A percentile compares a stretch with the other conserved stretches of the same genome.
Conservation (phyloP, 257 asterid genomes). For the Asclepias syriaca region DNA sequence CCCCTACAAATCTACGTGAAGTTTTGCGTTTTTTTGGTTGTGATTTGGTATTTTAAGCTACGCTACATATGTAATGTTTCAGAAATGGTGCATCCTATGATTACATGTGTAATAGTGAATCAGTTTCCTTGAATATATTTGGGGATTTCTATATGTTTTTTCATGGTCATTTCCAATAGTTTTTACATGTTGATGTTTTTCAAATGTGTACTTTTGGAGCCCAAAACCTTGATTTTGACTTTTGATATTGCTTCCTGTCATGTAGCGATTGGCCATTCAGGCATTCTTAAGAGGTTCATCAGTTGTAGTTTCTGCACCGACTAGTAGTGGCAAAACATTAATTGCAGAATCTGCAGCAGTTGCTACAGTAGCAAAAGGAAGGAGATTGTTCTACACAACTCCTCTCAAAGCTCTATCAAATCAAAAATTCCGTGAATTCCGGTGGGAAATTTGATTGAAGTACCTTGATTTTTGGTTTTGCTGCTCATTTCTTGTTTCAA, state of each 20-base stretch:
- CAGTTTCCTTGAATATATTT: neutral
- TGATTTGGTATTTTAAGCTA: neutral
- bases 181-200: neutral
- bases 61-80: neutral
- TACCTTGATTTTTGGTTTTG: neutral
- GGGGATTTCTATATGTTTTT: neutral
- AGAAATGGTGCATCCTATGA: neutral
- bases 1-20: neutral
- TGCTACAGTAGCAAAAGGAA: conserved; percentile 81
- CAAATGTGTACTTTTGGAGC: neutral
- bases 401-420: conserved; percentile 96
- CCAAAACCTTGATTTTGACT: neutral
- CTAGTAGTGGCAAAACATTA: conserved; percentile 98
- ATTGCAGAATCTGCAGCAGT: conserved; percentile 99
- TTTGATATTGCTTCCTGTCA: neutral
- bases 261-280: conserved; percentile 62
- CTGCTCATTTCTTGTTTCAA: conserved; percentile 4
- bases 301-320: conserved; percentile 98
- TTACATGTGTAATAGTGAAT: neutral
- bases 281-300: conserved; percentile 93
- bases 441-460: conserved; percentile 35
- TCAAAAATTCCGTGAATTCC: conserved; percentile 96
- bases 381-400: conserved; percentile 89
- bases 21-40: neutral
- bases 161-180: neutral